Base-by-base conservation (phyloP, 2,329 filamentous ascomycete species). In the Cyphellophora attinorum region DNA sequence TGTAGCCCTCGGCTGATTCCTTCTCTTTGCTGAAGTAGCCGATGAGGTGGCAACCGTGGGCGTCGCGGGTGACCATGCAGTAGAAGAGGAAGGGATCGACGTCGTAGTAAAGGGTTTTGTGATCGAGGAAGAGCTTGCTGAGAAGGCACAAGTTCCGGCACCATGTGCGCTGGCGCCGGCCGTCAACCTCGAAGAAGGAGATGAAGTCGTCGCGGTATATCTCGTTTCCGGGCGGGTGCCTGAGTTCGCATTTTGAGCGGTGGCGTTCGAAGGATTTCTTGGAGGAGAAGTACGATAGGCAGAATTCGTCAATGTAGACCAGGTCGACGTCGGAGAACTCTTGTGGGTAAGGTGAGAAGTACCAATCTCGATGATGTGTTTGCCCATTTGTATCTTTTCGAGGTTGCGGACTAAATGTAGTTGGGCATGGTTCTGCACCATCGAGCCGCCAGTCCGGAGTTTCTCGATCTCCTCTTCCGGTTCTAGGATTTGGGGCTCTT, bases 11-110 rank as follows among this genome's bases (percentile, higher is more conserved):
- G 0, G 86, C 86, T 25, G 82, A 89, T 59, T 98, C 91, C 50
- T 98, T 98, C 59, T 98, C 91, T 57, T 98, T 98, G 37, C 84
- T 93, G 52, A 98, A 98, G 55, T 98, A 98, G n/a, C 91, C 91
- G 16, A 96, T 89, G 48, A 98, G 91, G 55, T 95, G 88, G 1
- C 89, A 91, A 56, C 91, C 96, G 49, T 91, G 82, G 0, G 85
- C 88, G 58, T 96, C 91, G 42, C 91, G 81, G n/a, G 85, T 95
- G 52, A 76, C 78, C 55, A 96, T 91, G 29, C 84, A 93, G 67
- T 91, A 98, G 53, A 98, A 79, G 33, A 98, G 74, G 52, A 98
- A 85, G 16, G 96, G 72, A 45, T 81, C 86, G 41, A 75, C 72
- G 66, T 96, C 89, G 3, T 86, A 85, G 47, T 79, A 88, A 4